Base-by-base conservation (phyloP, 768 basidiomycete species). In the Cystofilobasidium capitatum region DNA sequence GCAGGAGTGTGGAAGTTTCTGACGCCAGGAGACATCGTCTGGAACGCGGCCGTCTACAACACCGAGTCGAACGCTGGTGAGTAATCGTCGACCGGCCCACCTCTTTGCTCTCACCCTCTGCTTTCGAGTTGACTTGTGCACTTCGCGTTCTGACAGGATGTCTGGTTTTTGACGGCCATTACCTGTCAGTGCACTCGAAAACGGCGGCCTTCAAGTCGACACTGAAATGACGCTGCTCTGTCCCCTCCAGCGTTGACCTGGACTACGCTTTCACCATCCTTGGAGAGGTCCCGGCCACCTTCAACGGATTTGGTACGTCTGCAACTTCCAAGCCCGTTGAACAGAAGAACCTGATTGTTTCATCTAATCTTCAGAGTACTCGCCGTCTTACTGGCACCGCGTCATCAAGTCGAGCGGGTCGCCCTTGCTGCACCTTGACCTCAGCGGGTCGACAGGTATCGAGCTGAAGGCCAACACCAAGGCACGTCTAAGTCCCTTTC, bases 331-430 rank as follows among this genome's bases (percentile, higher is more conserved):
- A 7, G 35, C 22, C 20, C 33, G 29, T 39, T 14, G 45, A 16
- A 49, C 22, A 7, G 9, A 16, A 22, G 45, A 49, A 12, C 9
- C 45, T n/a, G n/a, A n/a, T 51, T n/a, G 17, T 51, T 51, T n/a
- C 13, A 4, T 36, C 37, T 17, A 35, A 35, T n/a, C 12, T 39
- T 12, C 58, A 36, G 35, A 7, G 31, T 89, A 89, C 76, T 82
- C 90, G 22, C 90, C 90, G 1, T 90, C 89, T 26, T 91, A 91
- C 77, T 92, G 91, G 80, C 88, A 91, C 75, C 84, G 87, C 44
- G 87, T 90, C 51, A 84, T 92, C 65, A 83, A 88, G 24, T 85
- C 84, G 0, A 76, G 75, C n/a, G 70, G 72, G 14, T 73, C 76
- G 42, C 75, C 83, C 0, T 81, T 91, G 44, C 81, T 82, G 20